Evolutionary conservation across 2,329 filamentous ascomycete genomes (phyloP).

Genomic region (Diplodia corticola): DNA sequence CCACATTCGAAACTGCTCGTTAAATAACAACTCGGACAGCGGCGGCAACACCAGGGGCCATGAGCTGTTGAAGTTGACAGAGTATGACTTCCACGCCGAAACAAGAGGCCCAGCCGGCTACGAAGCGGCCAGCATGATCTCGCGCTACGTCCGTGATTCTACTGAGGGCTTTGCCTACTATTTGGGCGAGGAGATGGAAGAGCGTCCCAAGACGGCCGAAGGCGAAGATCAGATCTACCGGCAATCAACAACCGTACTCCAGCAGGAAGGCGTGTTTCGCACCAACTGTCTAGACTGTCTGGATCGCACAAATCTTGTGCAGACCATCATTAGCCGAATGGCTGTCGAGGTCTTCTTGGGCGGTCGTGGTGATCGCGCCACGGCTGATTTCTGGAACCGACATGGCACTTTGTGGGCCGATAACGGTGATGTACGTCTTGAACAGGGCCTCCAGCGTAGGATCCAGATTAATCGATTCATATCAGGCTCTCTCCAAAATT

Average conservation of each 20-base stretch:
- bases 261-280: constrained; percentile 93
- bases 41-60: constrained; percentile 60
- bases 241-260: constrained; percentile 67
- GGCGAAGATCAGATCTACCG: constrained; percentile 39
- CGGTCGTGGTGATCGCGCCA: constrained; percentile 68
- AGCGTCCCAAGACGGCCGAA: constrained; percentile 47
- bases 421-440: constrained; percentile 71
- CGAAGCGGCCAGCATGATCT: constrained; percentile 84
- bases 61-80: constrained; percentile 74
- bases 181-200: constrained; percentile 70
- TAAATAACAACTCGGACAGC: constrained; percentile 61
- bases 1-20: constrained; percentile 71
- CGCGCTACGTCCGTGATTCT: constrained; percentile 72
- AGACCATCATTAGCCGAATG: constrained; percentile 94
- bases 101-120: constrained; percentile 85
- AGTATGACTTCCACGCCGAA: constrained; percentile 96
- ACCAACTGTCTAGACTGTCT: constrained; percentile 96
- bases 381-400: constrained; percentile 83
- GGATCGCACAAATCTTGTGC: constrained; percentile 92
- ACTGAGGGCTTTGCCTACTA: constrained; percentile 92
- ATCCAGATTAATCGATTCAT: not conserved
- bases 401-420: constrained; percentile 96
- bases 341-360: constrained; percentile 80
- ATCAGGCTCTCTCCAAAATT: constrained; percentile 74
- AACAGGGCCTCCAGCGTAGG: not conserved